Evolutionary conservation across 1,139 yeast genomes (phyloP), one percentile per base, ranked within the genome.

Genomic region (Candida frijolesensis): DNA sequence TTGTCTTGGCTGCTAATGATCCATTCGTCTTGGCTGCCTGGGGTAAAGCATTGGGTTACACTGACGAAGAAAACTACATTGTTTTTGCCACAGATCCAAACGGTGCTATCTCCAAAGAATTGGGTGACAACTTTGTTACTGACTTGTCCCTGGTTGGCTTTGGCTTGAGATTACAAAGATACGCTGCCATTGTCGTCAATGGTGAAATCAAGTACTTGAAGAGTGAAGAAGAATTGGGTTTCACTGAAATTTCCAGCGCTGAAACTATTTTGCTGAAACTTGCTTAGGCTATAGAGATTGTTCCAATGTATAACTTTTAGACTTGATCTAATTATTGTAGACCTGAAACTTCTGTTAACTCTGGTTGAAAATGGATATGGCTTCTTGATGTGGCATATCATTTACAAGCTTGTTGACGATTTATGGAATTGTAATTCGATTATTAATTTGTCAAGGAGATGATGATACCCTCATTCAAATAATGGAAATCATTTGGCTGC

Each of bases 21-120:
- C 89, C 97, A 30, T 89, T 89, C 65, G 95, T 90, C 51, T 74
- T 76, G 66, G 72, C 81, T 56, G 95, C 95, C 38, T 89, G 96
- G 95, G 92, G 88, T 56, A 87, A 87, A 71, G 82, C 84, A 16
- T 73, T 88, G 51, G 83, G 84, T 40, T 74, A 70, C 60, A 71
- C 70, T 56, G 82, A 73, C 57, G 79, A 74, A 55, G 73, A 58
- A 64, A 79, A 70, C 53, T 71, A 61, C 53, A 67, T 87, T 52
- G 78, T 84, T 60, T 89, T 89, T 66, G 96, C 85, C 47, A 75
- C 86, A 56, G 97, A 91, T 66, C 83, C 89, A 44, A 84, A 88
- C 62, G 57, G 60, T 29, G 55, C 56, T 45, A 51, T 57, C 46
- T 80, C 90, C 50, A 73, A 76, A 62, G 71, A 82, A 46, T 72